Evolutionary conservation across 2,329 filamentous ascomycete genomes (phyloP).

Genomic region (Cercospora beticola): DNA sequence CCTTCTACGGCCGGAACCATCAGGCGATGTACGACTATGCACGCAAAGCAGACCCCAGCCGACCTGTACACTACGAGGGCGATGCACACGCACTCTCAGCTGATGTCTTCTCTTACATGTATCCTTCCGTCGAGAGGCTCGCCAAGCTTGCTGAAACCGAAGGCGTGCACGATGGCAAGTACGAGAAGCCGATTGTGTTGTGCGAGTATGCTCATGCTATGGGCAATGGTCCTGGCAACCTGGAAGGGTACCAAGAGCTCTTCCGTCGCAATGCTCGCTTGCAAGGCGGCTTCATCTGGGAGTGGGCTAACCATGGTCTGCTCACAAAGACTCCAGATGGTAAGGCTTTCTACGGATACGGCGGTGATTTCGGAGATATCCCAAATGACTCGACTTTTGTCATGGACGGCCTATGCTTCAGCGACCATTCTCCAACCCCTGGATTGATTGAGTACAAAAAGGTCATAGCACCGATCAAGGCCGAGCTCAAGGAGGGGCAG

Average conservation of each 20-base stretch:
- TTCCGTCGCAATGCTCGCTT: constrained; percentile 61
- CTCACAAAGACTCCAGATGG: constrained; percentile 37
- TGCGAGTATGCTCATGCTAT: constrained; percentile 61
- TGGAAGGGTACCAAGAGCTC: constrained; percentile 62
- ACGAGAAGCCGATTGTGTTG: constrained; percentile 54
- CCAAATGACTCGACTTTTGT: constrained; percentile 42
- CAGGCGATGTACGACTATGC: constrained; percentile 65
- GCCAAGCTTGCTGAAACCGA: constrained; percentile 46
- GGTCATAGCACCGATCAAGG: constrained; percentile 42
- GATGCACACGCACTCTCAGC: constrained; percentile 58
- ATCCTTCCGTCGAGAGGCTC: constrained; percentile 56
- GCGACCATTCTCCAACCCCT: constrained; percentile 42
- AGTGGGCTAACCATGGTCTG: constrained; percentile 46
- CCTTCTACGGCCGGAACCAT: constrained; percentile 68
- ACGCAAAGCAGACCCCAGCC: constrained; percentile 55
- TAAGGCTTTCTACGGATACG: constrained; percentile 43
- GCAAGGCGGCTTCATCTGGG: constrained; percentile 58
- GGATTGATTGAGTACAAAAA: constrained; percentile 45
- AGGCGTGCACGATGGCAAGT: constrained; percentile 31
- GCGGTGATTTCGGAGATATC: constrained; percentile 35
- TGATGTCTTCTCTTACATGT: constrained; percentile 66
- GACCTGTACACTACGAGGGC: constrained; percentile 66
- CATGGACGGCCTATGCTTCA: constrained; percentile 44
- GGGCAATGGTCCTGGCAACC: constrained; percentile 68
- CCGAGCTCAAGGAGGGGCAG: constrained; percentile 30